These are phyloP conservation scores for Daldinia grandis DNA, from an alignment of 495 filamentous ascomycete genomes.

Conservation along the genomic window DNA sequence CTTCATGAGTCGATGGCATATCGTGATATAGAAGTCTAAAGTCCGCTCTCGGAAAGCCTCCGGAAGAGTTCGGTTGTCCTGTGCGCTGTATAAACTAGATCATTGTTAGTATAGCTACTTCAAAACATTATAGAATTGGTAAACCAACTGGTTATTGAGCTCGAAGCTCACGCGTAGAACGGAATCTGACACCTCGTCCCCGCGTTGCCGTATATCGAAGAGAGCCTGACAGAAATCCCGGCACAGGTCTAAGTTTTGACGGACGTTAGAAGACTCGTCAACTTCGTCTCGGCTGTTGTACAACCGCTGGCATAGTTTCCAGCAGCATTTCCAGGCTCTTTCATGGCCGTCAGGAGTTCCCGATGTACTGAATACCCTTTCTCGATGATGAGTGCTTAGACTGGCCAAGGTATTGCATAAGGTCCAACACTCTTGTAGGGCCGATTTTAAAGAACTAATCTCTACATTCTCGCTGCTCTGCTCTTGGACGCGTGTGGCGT, in stretches of 20 bases:
- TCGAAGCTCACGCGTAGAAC: constrained; percentile 91
- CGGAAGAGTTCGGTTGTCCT: constrained; percentile 79
- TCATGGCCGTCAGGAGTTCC: constrained; percentile 79
- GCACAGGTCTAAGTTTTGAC: constrained; percentile 83
- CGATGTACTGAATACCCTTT: constrained; percentile 74
- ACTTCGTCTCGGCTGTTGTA: constrained; percentile 82
- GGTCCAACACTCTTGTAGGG: constrained; percentile 91
- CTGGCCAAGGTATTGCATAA: constrained; percentile 89
- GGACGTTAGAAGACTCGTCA: constrained; percentile 71
- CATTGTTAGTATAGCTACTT: background rate
- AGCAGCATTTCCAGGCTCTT: constrained; percentile 89
- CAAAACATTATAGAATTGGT: background rate
- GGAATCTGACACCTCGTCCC: constrained; percentile 80
- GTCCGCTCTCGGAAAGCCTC: constrained; percentile 90
- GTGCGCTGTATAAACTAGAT: constrained; percentile 80
- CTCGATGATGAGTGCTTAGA: constrained; percentile 83
- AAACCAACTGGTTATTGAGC: constrained; percentile 80
- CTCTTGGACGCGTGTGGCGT: constrained; percentile 52
- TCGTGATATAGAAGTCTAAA: constrained; percentile 90
- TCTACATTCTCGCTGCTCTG: constrained; percentile 65
- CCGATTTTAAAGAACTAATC: constrained; percentile 74
- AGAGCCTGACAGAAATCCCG: constrained; percentile 90
- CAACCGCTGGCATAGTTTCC: constrained; percentile 86
- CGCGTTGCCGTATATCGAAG: constrained; percentile 80
- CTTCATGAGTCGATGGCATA: constrained; percentile 94